A percentile compares a stretch with the other conserved stretches of the same genome.
phyloP scores from a whole-genome alignment of 2,329 filamentous ascomycete genomes.

The Teratosphaeria nubilosa region DNA sequence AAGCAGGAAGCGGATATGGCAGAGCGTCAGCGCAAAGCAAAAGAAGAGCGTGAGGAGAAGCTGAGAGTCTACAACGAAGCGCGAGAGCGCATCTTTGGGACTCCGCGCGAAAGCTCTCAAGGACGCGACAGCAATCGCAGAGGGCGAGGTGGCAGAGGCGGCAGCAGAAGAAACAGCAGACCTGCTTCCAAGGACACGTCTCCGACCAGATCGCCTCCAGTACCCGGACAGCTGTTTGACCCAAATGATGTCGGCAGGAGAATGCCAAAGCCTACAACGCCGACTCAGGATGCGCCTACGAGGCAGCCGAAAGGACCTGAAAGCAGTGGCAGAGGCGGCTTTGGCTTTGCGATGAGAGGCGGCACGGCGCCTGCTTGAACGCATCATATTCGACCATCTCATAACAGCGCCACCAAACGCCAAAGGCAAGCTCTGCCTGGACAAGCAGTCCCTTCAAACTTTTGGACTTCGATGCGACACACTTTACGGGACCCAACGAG shows the following conservation, averaged over 20 bases:
- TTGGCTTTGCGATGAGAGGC: constrained; percentile 62
- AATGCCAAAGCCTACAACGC: constrained; percentile 39
- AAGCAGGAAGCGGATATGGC: constrained; percentile 58
- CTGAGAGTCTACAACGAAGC: constrained; percentile 83
- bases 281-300: constrained; percentile 57
- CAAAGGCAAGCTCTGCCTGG: not conserved
- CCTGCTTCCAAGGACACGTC: constrained; percentile 15
- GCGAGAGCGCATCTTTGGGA: constrained; percentile 77
- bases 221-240: constrained; percentile 52
- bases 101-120: constrained; percentile 28
- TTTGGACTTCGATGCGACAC: not conserved
- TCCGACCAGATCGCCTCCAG: constrained; percentile 27
- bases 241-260: constrained; percentile 52
- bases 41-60: constrained; percentile 76
- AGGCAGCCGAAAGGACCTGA: constrained; percentile 72
- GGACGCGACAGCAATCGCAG: constrained; percentile 14
- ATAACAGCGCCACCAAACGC: not conserved
- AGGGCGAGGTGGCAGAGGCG: constrained; percentile 21
- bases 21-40: constrained; percentile 67
- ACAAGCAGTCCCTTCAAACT: not conserved
- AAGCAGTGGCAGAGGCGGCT: constrained; percentile 63
- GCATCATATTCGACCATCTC: not conserved
- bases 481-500: not conserved
- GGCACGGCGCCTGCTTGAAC: constrained; percentile 32
- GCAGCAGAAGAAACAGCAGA: constrained; percentile 28